Evolutionary conservation across 2,329 filamentous ascomycete species (phyloP), one percentile per base, ranked within the genome.

Genomic region (Exophiala calicioides): DNA sequence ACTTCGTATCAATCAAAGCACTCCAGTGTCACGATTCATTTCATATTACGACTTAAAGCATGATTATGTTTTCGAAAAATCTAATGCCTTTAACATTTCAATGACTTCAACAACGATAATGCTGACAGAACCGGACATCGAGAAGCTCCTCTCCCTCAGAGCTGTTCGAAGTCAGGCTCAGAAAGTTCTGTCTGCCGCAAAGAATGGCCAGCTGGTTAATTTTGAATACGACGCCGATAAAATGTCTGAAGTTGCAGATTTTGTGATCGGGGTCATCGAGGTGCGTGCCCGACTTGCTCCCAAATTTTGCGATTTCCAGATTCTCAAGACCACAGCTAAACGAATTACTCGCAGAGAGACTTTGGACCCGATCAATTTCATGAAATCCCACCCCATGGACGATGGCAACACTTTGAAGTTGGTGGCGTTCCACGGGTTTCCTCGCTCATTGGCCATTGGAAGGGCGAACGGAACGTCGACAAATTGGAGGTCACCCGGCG

Each of bases 381-480:
- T 37, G 59, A 65, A 0, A 80, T 80, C 39, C 77, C 77, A 0
- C 74, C 76, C 7, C 77, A 80, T 52, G 78, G 68, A 6, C 72
- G 80, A 32, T 83, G 80, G 76, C 80, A 83, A 59, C 80, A 84
- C 63, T 83, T 83, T 54, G 75, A 81, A 10, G 73, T 81, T 29
- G 79, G 79, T 7, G 71, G 70, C 10, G 65, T 77, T 20, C 66
- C 73, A 29, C 76, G 80, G 24, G 63, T 81, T 5, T 63, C 67
- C 5, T 60, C 66, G 5, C 59, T 80, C n/a, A n/a, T n/a, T n/a
- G n/a, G 2, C 62, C 77, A 3, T 58, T 68, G 18, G 59, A 67
- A 32, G 79, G 77, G 78, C 63, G 72, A 2, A 65, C 68, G 1
- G 52, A n/a, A 63, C 1, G 86, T 90, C 30, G 87, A 93, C 65